Conservation (phyloP, 73 alveolate genomes). For the Tetrahymena elliotti region DNA sequence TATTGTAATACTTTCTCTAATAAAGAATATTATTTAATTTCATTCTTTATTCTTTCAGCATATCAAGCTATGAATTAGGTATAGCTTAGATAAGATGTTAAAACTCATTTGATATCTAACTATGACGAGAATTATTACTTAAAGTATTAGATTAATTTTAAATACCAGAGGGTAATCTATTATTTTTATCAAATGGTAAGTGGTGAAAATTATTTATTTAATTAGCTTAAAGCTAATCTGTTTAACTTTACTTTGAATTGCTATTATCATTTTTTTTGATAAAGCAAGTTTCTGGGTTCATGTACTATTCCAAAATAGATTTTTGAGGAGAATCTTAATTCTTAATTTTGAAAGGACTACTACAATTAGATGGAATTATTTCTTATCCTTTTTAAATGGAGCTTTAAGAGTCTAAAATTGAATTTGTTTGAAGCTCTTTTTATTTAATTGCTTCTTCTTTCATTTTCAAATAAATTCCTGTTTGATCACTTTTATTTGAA, state of each 20-base stretch:
- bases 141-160: neutral
- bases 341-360: neutral
- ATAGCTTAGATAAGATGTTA: neutral
- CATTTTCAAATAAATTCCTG: neutral
- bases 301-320: neutral
- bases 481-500: neutral
- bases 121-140: neutral
- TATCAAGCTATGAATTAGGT: neutral
- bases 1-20: neutral
- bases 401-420: neutral
- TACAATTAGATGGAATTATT: neutral
- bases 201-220: neutral
- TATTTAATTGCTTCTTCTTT: neutral
- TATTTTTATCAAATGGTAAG: neutral
- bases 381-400: neutral
- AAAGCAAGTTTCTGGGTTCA: neutral
- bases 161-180: neutral
- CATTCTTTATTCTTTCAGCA: neutral
- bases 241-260: neutral
- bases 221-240: neutral
- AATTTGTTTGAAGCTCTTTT: neutral
- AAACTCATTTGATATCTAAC: neutral
- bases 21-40: neutral
- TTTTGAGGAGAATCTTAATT: neutral
- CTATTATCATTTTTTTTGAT: neutral